Percentiles rank a stretch among this genome's conserved stretches.
These are phyloP conservation scores for Gentiana macrophylla DNA, from an alignment of 257 asterid species.

Conservation along the genomic window DNA sequence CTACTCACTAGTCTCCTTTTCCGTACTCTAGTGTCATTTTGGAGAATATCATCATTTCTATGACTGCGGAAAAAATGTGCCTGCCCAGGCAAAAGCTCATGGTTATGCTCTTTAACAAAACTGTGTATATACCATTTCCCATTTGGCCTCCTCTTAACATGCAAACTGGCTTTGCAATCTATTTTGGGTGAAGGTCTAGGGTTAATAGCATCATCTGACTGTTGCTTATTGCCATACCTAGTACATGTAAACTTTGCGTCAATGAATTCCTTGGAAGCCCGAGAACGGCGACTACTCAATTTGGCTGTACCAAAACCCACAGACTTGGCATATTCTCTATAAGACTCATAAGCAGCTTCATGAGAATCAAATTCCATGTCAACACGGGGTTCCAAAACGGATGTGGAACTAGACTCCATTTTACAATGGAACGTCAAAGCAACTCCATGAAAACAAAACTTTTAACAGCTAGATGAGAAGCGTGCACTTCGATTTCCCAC, in stretches of 20 bases:
- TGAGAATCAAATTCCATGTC: slow-evolving; percentile 81
- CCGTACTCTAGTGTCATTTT: slow-evolving; percentile 45
- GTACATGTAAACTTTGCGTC: slow-evolving; percentile 95
- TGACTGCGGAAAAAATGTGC: slow-evolving; percentile 87
- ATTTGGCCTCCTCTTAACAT: slow-evolving; percentile 58
- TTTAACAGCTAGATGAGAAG: not conserved
- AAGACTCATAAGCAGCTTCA: slow-evolving; percentile 69
- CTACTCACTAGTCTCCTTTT: slow-evolving; percentile 46
- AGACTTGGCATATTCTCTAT: slow-evolving; percentile 78
- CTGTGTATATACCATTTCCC: slow-evolving; percentile 87
- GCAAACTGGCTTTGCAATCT: slow-evolving; percentile 92
- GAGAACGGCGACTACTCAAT: slow-evolving; percentile 87
- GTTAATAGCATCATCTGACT: slow-evolving; percentile 83
- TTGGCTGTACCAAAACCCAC: slow-evolving; percentile 90
- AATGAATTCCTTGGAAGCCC: slow-evolving; percentile 85
- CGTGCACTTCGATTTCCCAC: no score
- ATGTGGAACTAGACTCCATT: slow-evolving; percentile 45
- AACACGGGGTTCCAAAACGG: slow-evolving; percentile 42
- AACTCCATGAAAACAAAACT: not conserved
- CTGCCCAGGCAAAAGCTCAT: slow-evolving; percentile 87
- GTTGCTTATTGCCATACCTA: slow-evolving; percentile 91
- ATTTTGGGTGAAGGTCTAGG: slow-evolving; percentile 96
- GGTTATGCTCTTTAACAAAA: slow-evolving; percentile 78
- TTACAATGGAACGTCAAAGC: not conserved
- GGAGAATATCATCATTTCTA: slow-evolving; percentile 43